Conservation (phyloP, 1,284 basidiomycete species). For the Cerrena zonata region DNA sequence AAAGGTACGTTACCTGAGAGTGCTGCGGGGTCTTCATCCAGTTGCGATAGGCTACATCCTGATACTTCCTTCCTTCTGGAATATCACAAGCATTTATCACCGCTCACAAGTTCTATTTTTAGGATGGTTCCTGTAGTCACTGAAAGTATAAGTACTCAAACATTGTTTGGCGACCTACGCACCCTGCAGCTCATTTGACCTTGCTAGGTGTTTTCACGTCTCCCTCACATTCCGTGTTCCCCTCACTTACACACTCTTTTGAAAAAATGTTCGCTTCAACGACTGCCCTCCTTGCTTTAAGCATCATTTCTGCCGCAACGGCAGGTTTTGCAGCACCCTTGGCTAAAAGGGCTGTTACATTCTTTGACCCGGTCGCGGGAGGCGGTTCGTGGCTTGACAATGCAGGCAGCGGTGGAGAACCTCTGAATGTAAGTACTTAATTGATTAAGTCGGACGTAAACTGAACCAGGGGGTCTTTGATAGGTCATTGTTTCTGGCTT, state of each 20-base stretch:
- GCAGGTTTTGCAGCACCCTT: not conserved
- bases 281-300: conserved; percentile 12
- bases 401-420: conserved; percentile 56
- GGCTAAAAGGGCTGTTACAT: conserved; percentile 27
- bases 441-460: not conserved
- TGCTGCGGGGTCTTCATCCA: no score
- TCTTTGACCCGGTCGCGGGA: conserved; percentile 36
- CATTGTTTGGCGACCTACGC: no score
- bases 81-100: no score
- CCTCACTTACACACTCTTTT: no score
- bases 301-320: conserved; percentile 5
- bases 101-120: no score
- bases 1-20: no score
- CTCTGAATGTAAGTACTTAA: conserved; percentile 50
- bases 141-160: no score
- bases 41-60: no score
- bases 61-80: no score
- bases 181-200: not conserved
- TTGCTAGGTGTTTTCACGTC: no score
- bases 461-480: conserved; percentile 28
- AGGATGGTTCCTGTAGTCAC: no score
- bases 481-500: conserved; percentile 56
- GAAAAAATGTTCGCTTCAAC: conserved; percentile 9
- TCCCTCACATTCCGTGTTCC: no score
- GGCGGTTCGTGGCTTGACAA: conserved; percentile 54